Evolutionary conservation across 2,329 filamentous ascomycete species (phyloP), one percentile per base, ranked within the genome.

Genomic region (Alternaria ventricosa): DNA sequence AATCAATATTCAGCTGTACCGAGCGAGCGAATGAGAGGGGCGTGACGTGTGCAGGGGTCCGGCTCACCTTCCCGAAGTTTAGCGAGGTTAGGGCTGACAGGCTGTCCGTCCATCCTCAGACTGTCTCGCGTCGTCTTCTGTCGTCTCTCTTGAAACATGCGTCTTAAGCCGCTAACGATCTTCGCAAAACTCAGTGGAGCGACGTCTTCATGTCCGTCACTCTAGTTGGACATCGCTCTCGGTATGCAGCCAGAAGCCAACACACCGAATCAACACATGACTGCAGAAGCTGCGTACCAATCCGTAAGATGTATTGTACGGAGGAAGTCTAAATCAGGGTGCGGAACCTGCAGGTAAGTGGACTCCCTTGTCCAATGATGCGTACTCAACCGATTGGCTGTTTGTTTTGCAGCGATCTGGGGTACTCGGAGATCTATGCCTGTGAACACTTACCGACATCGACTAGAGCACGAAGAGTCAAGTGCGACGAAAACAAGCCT

Each of bases 401-500:
- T 41, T n/a, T 23, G 13, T 25, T 41, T 3, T 53, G 20, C 30
- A 53, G 9, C 30, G 30, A 28, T 18, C 30, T 53, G 20, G 49
- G 12, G 3, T n/a, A n/a, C n/a, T n/a, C n/a, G 11, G 15, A 22
- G 8, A 25, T 41, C 49, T 53, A 13, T 53, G 10, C 49, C 30
- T 41, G 12, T 36, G 30, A n/a, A 20, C 49, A 7, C 41, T 33
- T 28, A 57, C 22, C 45, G 57, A 57, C 55, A 18, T 36, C 10
- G 36, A 18, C 8, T 50, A 77, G 75, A 58, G 63, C 64, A 15
- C 72, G 74, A 13, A 71, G 70, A 45, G 69, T 78, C 20, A 78
- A 78, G 54, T 78, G 75, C 49, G 82, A 83, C 53, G 80, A 83
- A 64, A 66, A 65, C 6, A 72, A 73, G 23, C 80, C 81, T 11